Evolutionary conservation across 139 green algal species (phyloP).

Genomic region (Tetraselmis striata): DNA sequence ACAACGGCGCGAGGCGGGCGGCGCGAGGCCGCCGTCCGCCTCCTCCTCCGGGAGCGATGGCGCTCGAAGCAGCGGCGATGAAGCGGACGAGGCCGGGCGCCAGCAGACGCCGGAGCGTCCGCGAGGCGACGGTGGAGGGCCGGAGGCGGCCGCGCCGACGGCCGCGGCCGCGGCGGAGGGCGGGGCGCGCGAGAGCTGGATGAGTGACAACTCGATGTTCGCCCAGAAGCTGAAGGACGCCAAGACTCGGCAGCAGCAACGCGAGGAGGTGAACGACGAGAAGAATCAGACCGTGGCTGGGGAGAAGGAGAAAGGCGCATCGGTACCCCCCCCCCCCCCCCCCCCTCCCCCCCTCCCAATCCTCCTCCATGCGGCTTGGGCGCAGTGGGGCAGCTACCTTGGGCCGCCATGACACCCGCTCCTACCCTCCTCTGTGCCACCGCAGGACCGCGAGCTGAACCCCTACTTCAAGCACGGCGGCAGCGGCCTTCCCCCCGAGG

Average conservation of each 20-base stretch:
- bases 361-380: background rate
- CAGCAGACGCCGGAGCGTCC: background rate
- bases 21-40: background rate
- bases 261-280: constrained; percentile 19
- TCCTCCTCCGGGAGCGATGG: background rate
- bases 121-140: background rate
- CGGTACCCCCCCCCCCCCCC: constrained; percentile 4
- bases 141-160: background rate
- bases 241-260: constrained; percentile 4
- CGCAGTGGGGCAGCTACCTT: too few species aligned
- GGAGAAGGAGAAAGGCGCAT: constrained; percentile 9
- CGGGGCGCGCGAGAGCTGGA: constrained; percentile 58
- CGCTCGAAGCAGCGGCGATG: background rate
- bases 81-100: background rate
- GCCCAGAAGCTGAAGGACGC: constrained; percentile 11
- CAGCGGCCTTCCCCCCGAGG: constrained; percentile 13
- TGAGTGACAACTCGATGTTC: constrained; percentile 52
- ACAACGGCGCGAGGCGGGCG: background rate
- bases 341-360: too few species aligned
- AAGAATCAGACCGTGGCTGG: background rate
- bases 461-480: constrained; percentile 24
- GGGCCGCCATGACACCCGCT: background rate
- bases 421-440: background rate
- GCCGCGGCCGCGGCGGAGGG: constrained; percentile 9
- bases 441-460: constrained; percentile 33